Evolutionary conservation across 2,329 filamentous ascomycete genomes (phyloP).

Genomic region (Epichloe scottii): DNA sequence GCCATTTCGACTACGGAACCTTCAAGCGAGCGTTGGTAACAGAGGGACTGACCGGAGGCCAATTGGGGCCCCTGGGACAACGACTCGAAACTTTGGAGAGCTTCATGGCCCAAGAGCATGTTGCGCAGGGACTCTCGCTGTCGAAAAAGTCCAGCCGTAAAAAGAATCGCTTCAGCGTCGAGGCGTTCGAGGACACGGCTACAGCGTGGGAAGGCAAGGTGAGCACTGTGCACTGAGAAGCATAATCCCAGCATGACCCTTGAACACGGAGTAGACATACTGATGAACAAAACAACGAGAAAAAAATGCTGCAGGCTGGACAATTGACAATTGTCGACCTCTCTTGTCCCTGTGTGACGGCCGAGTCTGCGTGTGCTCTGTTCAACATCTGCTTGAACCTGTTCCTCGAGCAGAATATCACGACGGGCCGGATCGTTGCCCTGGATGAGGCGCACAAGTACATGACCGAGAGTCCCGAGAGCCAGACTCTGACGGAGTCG

Average conservation of each 20-base stretch:
- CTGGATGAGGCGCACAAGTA: slow-evolving; percentile 74
- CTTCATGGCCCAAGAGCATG: slow-evolving; percentile 30
- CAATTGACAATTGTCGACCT: slow-evolving; percentile 46
- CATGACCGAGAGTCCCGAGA: slow-evolving; percentile 43
- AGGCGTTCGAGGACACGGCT: slow-evolving; percentile 2
- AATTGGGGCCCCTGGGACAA: slow-evolving; percentile 37
- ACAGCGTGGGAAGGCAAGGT: slow-evolving; percentile 12
- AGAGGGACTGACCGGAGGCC: slow-evolving; percentile 31
- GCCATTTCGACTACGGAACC: slow-evolving; percentile 33
- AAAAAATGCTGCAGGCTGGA: slow-evolving; percentile 10
- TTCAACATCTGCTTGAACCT: slow-evolving; percentile 61
- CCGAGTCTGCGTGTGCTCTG: slow-evolving; percentile 53
- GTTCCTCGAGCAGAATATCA: slow-evolving; percentile 41
- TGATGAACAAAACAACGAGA: neutral
- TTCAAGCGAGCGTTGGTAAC: slow-evolving; percentile 27
- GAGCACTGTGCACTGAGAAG: slow-evolving; percentile 2
- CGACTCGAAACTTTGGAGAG: slow-evolving; percentile 37
- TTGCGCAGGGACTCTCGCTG: neutral
- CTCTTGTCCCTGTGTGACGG: slow-evolving; percentile 57
- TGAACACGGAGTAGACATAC: neutral
- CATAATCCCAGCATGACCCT: neutral
- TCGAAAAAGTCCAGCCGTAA: neutral
- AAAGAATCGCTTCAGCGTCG: too few species aligned
- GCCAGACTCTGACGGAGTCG: slow-evolving; percentile 44
- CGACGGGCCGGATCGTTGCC: slow-evolving; percentile 47